These are phyloP conservation scores for Haplosporangium sp. DNA, from an alignment of 371 early-diverging fungal species.

Conservation along the genomic window DNA sequence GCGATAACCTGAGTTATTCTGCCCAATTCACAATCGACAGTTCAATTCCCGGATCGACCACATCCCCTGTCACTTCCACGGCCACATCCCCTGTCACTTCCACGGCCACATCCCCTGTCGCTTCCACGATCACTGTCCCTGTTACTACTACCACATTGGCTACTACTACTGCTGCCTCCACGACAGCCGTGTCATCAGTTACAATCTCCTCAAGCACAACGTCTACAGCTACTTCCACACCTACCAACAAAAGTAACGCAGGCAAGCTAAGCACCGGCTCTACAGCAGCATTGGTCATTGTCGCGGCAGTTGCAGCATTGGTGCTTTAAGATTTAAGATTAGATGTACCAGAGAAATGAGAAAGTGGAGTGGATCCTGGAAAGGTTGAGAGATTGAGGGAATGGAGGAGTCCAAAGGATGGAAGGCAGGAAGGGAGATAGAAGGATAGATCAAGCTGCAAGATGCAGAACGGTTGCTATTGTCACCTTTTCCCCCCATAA, in stretches of 20 bases:
- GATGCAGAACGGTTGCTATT: too few species aligned
- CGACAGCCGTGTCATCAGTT: not conserved
- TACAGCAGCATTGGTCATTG: constrained; percentile 24
- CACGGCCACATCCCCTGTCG: not conserved
- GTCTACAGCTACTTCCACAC: constrained; percentile 1
- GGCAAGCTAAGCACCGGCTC: constrained; percentile 38
- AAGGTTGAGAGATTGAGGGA: too few species aligned
- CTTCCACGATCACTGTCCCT: not conserved
- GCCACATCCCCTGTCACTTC: constrained; percentile 13
- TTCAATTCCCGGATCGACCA: constrained; percentile 10
- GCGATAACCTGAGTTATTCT: constrained; percentile 30
- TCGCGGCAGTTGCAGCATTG: constrained; percentile 35
- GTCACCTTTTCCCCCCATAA: too few species aligned
- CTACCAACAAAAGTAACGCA: constrained; percentile 11
- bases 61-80: constrained; percentile 4
- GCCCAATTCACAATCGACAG: constrained; percentile 38
- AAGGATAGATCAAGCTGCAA: too few species aligned
- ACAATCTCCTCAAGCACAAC: not conserved
- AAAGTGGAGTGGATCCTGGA: not conserved
- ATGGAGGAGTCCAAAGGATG: too few species aligned
- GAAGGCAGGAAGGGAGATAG: not conserved
- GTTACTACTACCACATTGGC: not conserved
- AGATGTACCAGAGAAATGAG: not conserved
- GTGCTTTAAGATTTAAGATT: constrained; percentile 22
- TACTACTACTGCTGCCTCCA: constrained; percentile 6